Evolutionary conservation across 1,284 basidiomycete species (phyloP), one percentile per base, ranked within the genome.

Genomic region (Ganoderma multipileum): DNA sequence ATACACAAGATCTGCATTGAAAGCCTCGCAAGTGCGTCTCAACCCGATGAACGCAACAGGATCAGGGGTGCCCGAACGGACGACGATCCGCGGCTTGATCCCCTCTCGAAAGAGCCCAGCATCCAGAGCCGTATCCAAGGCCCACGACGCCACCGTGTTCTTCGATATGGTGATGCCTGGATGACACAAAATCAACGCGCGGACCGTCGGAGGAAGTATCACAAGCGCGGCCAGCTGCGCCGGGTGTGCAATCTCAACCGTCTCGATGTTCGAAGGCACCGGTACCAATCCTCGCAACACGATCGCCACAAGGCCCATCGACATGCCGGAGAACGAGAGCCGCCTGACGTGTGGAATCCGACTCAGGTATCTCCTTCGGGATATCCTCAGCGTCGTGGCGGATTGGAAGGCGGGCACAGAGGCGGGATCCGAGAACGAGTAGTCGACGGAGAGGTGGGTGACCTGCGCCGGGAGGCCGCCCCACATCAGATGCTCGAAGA

Each of bases 401-500:
- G 38, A 75, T 71, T 28, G 65, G 58, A 58, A 73, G 72, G 59
- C 42, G 26, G 63, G 52, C 8, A 63, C 47, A n/a, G 67, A 66
- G 57, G 68, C 68, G 4, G 55, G 61, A 18, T 57, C 61, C 61
- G 63, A 69, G 71, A 74, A 76, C 23, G 69, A 38, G 71, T 78
- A 82, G n/a, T 69, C 66, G 50, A 81, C 60, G 44, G 78, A 75
- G 28, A 81, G 74, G 57, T 75, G 69, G n/a, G 72, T 77, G 41
- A 80, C 77, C 62, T 81, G 79, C 23, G 42, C 9, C 2, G 81
- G 82, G 50, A 83, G 73, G 26, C 75, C 65, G 3, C 73, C 44
- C n/a, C 80, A 66, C 54, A 76, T 75, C 55, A 75, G 74, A 30
- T 79, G 76, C 47, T 78, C 75, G 73, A 81, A 80, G n/a, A 81